Percentiles rank a stretch among this genome's conserved stretches.
Conservation (phyloP, 331 rosid species). For the Rhamnella rubrinervis region DNA sequence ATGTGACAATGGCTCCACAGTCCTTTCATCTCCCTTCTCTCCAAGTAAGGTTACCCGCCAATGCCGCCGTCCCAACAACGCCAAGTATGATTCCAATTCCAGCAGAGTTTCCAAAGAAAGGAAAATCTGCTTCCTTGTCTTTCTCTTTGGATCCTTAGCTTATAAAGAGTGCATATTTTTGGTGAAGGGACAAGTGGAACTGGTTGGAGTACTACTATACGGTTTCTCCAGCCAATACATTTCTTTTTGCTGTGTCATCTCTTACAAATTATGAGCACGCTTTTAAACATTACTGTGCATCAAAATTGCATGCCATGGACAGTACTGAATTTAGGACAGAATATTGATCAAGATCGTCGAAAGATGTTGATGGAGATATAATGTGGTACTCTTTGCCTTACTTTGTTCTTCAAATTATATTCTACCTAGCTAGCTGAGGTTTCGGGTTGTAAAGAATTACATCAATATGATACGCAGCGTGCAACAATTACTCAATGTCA, state of each 20-base stretch:
- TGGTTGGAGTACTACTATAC: conserved; percentile 3
- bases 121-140: conserved; percentile 47
- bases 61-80: conserved; percentile 20
- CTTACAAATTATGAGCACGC: conserved; percentile 1
- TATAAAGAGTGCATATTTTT: conserved; percentile 14
- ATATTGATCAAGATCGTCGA: no score
- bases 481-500: no score
- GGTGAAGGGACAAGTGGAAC: no score
- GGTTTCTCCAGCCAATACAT: neutral
- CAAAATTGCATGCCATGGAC: no score
- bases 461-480: no score
- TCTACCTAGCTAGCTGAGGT: no score
- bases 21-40: conserved; percentile 18
- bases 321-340: no score
- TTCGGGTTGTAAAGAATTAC: no score
- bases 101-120: conserved; percentile 49
- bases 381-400: no score
- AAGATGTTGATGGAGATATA: no score
- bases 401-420: no score
- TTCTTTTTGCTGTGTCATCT: neutral
- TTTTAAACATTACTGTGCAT: no score
- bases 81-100: conserved; percentile 28
- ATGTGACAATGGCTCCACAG: conserved; percentile 11
- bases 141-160: conserved; percentile 59
- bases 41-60: conserved; percentile 37